Conservation (phyloP, 139 green algal genomes). For the Limnomonas spitsbergensis region DNA sequence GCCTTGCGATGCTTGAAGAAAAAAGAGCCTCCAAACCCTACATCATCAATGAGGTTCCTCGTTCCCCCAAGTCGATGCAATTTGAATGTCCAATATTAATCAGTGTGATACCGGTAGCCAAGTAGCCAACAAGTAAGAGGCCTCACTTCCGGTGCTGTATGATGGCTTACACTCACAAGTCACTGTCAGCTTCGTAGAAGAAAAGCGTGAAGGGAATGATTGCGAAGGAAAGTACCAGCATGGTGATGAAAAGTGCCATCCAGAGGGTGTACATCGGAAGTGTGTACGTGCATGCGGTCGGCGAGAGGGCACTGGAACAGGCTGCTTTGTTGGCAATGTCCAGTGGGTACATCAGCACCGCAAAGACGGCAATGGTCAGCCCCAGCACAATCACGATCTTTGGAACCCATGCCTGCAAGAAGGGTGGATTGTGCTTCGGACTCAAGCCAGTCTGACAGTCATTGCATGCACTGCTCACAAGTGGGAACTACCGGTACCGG, state of each 20-base stretch:
- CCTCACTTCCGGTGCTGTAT: neutral
- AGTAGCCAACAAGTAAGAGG: neutral
- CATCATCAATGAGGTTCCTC: no score
- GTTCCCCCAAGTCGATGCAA: no score
- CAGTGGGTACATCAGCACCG: slow-evolving; percentile 90
- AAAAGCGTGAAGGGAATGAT: slow-evolving; percentile 94
- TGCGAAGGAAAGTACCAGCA: slow-evolving; percentile 74
- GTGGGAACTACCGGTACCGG: neutral
- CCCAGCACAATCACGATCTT: slow-evolving; percentile 89
- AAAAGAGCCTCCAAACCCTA: no score
- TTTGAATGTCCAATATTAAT: no score
- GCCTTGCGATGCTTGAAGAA: no score
- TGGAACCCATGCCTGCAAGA: slow-evolving; percentile 73
- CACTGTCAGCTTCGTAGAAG: slow-evolving; percentile 93
- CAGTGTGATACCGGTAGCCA: no score
- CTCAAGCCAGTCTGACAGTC: neutral
- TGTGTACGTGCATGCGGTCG: slow-evolving; percentile 72
- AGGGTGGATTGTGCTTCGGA: neutral
- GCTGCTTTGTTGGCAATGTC: slow-evolving; percentile 88
- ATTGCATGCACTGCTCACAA: no score
- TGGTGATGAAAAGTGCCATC: slow-evolving; percentile 81
- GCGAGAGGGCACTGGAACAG: slow-evolving; percentile 65
- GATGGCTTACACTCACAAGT: slow-evolving; percentile 58
- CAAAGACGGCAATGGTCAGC: slow-evolving; percentile 80
- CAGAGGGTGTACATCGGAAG: slow-evolving; percentile 90